Base-by-base conservation (phyloP, 2,329 filamentous ascomycete genomes). In the Aureobasidium pullulans region DNA sequence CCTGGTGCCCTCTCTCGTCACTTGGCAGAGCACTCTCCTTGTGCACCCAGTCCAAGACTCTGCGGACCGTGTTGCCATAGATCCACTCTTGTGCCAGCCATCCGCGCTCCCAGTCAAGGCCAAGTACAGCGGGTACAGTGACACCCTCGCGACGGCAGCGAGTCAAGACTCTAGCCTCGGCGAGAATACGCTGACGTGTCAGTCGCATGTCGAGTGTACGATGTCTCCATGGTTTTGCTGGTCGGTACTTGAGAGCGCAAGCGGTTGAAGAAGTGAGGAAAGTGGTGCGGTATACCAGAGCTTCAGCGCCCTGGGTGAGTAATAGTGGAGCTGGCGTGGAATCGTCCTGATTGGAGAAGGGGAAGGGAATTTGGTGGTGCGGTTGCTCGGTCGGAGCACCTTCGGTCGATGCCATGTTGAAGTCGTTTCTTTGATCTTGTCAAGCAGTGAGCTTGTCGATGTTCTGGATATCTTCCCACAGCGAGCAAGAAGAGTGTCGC, bases 231-330 rank as follows among this genome's bases (percentile, higher is more conserved):
- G 89, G 84, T 76, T 99, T 99, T 29, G 85, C 81, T 0, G 93
- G 92, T 0, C 94, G 89, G 79, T 95, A 86, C 77, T 99, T 99
- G 63, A 97, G 84, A 0, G 93, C 90, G 70, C 86, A 88, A 13
- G 87, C 83, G 9, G 83, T 78, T 60, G 79, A 72, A 40, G 88
- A 82, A 1, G 81, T 72, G 58, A 96, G 85, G 76, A 90, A 95
- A 59, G 84, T 86, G 16, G 90, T 93, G 73, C 85, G 87, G 83
- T 95, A 97, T 70, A 99, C 84, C 64, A 93, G 90, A 62, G 90
- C 92, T 83, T 99, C 94, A 71, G 94, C 94, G 75, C 94, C 94
- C 80, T 97, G 94, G 60, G 90, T 87, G 66, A 97, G 84, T 69
- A 96, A 88, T 63, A 90, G 84, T 50, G 82, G 74, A 66, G 78